These are phyloP conservation scores for Leucogyrophana mollusca DNA, from an alignment of 768 basidiomycete species.

Conservation along the genomic window DNA sequence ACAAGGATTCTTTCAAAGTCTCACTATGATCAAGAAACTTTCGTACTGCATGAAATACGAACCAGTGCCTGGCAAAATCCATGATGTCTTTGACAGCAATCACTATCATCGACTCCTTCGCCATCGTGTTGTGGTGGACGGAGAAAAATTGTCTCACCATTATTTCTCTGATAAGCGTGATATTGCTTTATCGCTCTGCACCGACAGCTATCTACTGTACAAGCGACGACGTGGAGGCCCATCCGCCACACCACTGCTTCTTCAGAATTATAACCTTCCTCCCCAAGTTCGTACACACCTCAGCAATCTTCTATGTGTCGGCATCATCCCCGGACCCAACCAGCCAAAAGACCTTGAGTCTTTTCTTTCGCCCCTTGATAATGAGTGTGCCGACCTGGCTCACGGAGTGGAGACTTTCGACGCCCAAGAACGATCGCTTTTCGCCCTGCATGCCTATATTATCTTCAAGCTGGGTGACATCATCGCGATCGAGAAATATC, in stretches of 20 bases:
- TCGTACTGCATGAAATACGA: slow-evolving; percentile 25
- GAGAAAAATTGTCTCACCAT: slow-evolving; percentile 15
- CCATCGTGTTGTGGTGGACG: slow-evolving; percentile 26
- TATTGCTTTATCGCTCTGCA: slow-evolving; percentile 40
- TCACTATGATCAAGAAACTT: slow-evolving; percentile 19
- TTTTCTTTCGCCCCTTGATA: slow-evolving; percentile 34
- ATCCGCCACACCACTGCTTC: slow-evolving; percentile 40
- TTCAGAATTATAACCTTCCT: slow-evolving; percentile 42
- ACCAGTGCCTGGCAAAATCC: slow-evolving; percentile 15
- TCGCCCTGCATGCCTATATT: slow-evolving; percentile 32
- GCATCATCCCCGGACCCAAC: slow-evolving; percentile 46
- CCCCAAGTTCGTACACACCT: slow-evolving; percentile 36
- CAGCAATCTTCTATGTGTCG: slow-evolving; percentile 35
- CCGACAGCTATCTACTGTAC: slow-evolving; percentile 43
- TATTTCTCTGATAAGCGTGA: slow-evolving; percentile 40
- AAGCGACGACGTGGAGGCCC: slow-evolving; percentile 23
- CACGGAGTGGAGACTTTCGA: slow-evolving; percentile 38
- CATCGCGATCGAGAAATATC: slow-evolving; percentile 27
- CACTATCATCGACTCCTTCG: slow-evolving; percentile 26
- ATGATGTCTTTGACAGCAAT: slow-evolving; percentile 36
- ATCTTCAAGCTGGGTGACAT: slow-evolving; percentile 35
- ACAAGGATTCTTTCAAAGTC: slow-evolving; percentile 19
- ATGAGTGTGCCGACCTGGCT: slow-evolving; percentile 34
- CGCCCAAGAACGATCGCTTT: slow-evolving; percentile 16
- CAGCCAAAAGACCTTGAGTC: slow-evolving; percentile 40